Evolutionary conservation across 225 moss, liverwort and hornwort species (phyloP).

Genomic region (Sphagnum contortum): DNA sequence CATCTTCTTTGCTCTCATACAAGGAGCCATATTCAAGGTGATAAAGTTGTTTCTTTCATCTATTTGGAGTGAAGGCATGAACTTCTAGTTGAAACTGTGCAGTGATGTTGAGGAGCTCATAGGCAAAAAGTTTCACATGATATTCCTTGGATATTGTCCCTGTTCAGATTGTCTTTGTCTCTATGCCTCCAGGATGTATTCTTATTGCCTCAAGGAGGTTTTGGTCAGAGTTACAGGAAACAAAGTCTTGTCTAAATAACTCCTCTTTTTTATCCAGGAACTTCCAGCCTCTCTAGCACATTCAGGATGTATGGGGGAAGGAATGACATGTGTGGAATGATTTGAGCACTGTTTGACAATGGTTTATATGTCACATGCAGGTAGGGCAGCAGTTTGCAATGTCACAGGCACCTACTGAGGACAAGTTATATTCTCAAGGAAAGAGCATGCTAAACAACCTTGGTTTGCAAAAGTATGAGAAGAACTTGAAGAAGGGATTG

Average conservation of each 20-base stretch:
- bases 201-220: no score
- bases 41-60: not conserved
- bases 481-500: constrained; percentile 84
- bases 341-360: not conserved
- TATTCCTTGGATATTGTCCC: no score
- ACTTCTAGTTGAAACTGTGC: no score
- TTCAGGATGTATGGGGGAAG: no score
- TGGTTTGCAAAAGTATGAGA: constrained; percentile 67
- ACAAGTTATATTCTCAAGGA: constrained; percentile 47
- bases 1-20: constrained; percentile 74
- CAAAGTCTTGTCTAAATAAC: no score
- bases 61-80: not conserved
- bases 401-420: constrained; percentile 53
- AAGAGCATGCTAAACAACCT: constrained; percentile 62
- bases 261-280: no score
- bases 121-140: no score
- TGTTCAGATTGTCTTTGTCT: no score
- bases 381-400: constrained; percentile 45
- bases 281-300: no score
- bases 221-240: no score
- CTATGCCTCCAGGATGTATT: no score
- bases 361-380: constrained; percentile 14
- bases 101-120: no score
- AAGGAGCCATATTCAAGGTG: constrained; percentile 85
- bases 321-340: not conserved